phyloP scores from a whole-genome alignment of 768 basidiomycete species.

The Lanmaoa pseudosensibilis region DNA sequence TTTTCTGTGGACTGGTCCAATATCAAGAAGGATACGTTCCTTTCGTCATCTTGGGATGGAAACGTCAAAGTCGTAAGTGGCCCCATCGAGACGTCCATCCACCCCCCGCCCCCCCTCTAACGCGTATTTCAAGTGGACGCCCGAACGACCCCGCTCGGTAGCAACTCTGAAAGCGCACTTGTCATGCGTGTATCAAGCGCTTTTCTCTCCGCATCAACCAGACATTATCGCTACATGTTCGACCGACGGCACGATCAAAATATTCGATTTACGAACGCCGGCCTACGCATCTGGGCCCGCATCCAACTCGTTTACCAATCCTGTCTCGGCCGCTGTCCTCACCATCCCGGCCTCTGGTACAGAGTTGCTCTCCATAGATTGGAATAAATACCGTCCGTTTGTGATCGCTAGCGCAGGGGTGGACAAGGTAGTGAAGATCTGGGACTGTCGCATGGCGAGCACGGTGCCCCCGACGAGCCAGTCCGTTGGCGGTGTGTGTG shows the following conservation, averaged over 20 bases:
- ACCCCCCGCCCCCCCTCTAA: background rate
- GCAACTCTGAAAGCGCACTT: slow-evolving; percentile 80
- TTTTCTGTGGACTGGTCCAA: slow-evolving; percentile 97
- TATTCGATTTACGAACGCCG: slow-evolving; percentile 77
- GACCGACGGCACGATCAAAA: slow-evolving; percentile 78
- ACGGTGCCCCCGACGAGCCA: slow-evolving; percentile 44
- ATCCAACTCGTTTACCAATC: slow-evolving; percentile 60
- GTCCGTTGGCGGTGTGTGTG: slow-evolving; percentile 71
- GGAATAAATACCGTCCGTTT: slow-evolving; percentile 89
- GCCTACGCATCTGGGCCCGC: slow-evolving; percentile 53
- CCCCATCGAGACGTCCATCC: background rate
- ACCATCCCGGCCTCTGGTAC: slow-evolving; percentile 76
- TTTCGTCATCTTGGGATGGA: slow-evolving; percentile 91
- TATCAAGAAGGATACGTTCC: slow-evolving; percentile 82
- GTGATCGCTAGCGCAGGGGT: slow-evolving; percentile 77
- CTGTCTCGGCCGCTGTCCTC: slow-evolving; percentile 67
- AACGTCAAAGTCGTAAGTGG: slow-evolving; percentile 77
- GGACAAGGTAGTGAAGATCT: slow-evolving; percentile 72
- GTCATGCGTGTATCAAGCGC: slow-evolving; percentile 84
- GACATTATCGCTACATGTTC: slow-evolving; percentile 81
- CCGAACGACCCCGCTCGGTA: slow-evolving; percentile 76
- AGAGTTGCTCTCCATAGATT: slow-evolving; percentile 82
- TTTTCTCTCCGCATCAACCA: slow-evolving; percentile 92
- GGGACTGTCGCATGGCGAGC: slow-evolving; percentile 88
- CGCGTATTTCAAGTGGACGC: slow-evolving; percentile 67